phyloP scores from a whole-genome alignment of 2,329 filamentous ascomycete genomes.

The Hysterium pulicare region DNA sequence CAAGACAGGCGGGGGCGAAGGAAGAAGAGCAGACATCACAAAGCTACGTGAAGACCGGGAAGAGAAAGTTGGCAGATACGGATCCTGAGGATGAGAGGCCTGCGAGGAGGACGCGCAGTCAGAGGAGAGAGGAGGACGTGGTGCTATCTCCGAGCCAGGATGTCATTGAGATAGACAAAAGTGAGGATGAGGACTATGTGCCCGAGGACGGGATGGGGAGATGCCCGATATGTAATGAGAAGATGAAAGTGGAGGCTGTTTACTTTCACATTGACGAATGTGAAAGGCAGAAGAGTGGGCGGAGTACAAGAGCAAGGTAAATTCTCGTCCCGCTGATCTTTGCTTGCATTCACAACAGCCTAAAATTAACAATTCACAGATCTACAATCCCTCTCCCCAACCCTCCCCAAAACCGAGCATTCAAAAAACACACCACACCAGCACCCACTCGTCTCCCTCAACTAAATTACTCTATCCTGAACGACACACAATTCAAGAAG shows the following conservation, averaged over 20 bases:
- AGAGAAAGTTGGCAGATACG: conserved; percentile 49
- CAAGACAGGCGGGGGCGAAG: conserved; percentile 44
- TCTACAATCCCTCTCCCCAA: conserved; percentile 19
- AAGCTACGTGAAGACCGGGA: conserved; percentile 34
- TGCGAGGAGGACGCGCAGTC: conserved; percentile 37
- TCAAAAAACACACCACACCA: conserved; percentile 39
- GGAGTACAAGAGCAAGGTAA: conserved; percentile 31
- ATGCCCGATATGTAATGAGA: conserved; percentile 76
- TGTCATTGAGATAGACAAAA: conserved; percentile 36
- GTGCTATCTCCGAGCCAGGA: conserved; percentile 21
- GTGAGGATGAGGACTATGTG: conserved; percentile 37
- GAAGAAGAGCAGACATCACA: conserved; percentile 12
- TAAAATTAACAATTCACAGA: conserved; percentile 11
- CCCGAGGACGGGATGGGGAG: conserved; percentile 67
- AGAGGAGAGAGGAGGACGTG: conserved; percentile 31
- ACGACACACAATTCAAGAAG: conserved; percentile 71
- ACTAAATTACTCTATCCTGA: conserved; percentile 84
- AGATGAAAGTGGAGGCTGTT: conserved; percentile 77
- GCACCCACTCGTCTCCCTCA: conserved; percentile 57
- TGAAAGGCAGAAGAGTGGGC: conserved; percentile 33
- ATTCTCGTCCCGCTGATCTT: conserved; percentile 7
- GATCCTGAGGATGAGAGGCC: conserved; percentile 47
- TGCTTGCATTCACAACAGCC: too few relatives aligned
- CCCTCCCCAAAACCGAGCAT: conserved; percentile 18
- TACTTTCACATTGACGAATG: conserved; percentile 77